Percentiles rank a stretch among this genome's conserved stretches.
These are phyloP conservation scores for Lactarius evosmus DNA, from an alignment of 768 basidiomycete species.

Conservation along the genomic window DNA sequence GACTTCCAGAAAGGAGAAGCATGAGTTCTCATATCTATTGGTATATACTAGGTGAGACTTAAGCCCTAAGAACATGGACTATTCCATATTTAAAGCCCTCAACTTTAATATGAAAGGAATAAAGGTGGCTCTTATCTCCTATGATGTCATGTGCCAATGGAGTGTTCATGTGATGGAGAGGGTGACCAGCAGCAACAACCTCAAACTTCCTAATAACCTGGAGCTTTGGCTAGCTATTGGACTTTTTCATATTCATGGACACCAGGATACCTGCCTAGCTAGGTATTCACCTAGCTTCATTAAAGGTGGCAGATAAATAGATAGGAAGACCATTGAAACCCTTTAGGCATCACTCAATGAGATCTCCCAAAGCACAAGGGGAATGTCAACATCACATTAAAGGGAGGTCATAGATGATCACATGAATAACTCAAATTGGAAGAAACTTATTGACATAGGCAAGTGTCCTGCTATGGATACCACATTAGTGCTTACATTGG, in stretches of 20 bases:
- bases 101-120: too few relatives aligned
- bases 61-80: not conserved
- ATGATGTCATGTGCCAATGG: too few relatives aligned
- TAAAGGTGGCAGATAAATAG: constrained; percentile 4
- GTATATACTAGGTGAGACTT: not conserved
- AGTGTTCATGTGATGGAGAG: not conserved
- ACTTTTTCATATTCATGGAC: constrained; percentile 18
- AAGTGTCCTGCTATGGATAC: not conserved
- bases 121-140: too few relatives aligned
- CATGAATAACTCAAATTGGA: too few relatives aligned
- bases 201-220: not conserved
- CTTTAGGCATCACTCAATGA: constrained; percentile 15
- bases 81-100: too few relatives aligned
- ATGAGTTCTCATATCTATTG: not conserved
- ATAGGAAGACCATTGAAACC: constrained; percentile 13
- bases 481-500: not conserved
- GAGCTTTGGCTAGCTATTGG: not conserved
- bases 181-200: not conserved
- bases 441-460: constrained; percentile 8
- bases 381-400: too few relatives aligned
- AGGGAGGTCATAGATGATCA: too few relatives aligned
- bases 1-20: too few relatives aligned
- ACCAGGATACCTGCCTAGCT: constrained; percentile 6
- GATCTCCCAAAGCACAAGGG: constrained; percentile 8
- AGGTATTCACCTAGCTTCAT: constrained; percentile 9